Evolutionary conservation across 768 basidiomycete species (phyloP).

Genomic region (Boletus rubescentipes): DNA sequence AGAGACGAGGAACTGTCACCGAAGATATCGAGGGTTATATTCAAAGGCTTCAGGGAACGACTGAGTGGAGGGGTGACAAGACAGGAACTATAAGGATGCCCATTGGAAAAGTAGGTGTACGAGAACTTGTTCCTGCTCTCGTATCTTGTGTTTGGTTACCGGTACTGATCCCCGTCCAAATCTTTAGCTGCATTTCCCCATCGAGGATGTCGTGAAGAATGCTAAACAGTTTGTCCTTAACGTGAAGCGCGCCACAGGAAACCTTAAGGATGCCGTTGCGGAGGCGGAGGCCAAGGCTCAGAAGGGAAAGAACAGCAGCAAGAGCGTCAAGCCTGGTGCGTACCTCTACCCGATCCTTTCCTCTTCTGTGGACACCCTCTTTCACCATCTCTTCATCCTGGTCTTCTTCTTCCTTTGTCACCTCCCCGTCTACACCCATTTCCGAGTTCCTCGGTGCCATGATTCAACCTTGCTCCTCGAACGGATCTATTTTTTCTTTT

Average conservation of each 20-base stretch:
- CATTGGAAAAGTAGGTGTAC: constrained; percentile 63
- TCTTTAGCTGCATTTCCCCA: constrained; percentile 67
- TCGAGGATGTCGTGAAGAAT: constrained; percentile 77
- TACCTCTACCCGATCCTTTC: background rate
- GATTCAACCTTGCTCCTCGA: background rate
- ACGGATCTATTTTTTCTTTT: background rate
- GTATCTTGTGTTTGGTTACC: background rate
- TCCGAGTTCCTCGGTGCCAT: background rate
- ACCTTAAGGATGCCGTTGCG: constrained; percentile 49
- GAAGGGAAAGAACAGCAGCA: constrained; percentile 34
- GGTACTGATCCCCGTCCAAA: constrained; percentile 3
- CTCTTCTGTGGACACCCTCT: background rate
- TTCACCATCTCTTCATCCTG: background rate
- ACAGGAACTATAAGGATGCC: constrained; percentile 80
- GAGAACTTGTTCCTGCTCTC: background rate
- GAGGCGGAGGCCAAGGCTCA: constrained; percentile 41
- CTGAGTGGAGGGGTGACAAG: constrained; percentile 94
- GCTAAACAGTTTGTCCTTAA: constrained; percentile 71
- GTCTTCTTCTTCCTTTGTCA: background rate
- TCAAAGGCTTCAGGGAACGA: constrained; percentile 71
- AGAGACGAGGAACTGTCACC: constrained; percentile 90
- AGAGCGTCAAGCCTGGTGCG: constrained; percentile 47
- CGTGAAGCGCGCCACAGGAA: constrained; percentile 74
- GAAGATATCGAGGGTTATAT: constrained; percentile 86
- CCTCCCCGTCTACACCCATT: background rate